These are phyloP conservation scores for Cladosporium sp. DNA, from an alignment of 2,329 filamentous ascomycete genomes.

Conservation along the genomic window DNA sequence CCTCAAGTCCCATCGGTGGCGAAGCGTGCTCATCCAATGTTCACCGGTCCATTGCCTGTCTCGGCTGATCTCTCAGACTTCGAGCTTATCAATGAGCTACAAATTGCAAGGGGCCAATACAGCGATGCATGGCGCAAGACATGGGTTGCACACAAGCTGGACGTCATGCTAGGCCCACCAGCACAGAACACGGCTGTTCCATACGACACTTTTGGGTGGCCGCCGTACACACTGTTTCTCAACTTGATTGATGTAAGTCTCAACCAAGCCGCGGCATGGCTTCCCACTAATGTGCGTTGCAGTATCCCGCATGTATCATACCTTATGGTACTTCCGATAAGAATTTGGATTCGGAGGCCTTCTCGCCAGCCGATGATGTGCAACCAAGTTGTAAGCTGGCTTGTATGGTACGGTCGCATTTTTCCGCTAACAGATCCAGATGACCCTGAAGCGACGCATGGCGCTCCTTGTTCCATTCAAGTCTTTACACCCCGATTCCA, in stretches of 20 bases:
- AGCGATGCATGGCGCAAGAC: background rate
- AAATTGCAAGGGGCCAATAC: background rate
- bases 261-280: background rate
- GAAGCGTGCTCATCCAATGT: background rate
- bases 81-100: background rate
- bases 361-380: background rate
- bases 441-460: background rate
- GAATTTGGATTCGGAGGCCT: background rate
- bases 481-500: background rate
- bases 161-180: background rate
- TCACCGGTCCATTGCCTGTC: background rate
- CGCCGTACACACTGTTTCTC: background rate
- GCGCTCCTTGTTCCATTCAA: background rate
- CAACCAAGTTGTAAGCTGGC: background rate
- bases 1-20: background rate
- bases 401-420: background rate
- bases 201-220: background rate
- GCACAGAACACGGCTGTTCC: background rate
- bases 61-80: background rate
- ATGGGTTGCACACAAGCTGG: background rate
- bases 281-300: background rate
- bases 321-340: background rate
- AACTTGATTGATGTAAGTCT: background rate
- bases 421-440: background rate
- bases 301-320: background rate